phyloP scores from a whole-genome alignment of 208 protist genomes.

The Leishmania gerbilli region DNA sequence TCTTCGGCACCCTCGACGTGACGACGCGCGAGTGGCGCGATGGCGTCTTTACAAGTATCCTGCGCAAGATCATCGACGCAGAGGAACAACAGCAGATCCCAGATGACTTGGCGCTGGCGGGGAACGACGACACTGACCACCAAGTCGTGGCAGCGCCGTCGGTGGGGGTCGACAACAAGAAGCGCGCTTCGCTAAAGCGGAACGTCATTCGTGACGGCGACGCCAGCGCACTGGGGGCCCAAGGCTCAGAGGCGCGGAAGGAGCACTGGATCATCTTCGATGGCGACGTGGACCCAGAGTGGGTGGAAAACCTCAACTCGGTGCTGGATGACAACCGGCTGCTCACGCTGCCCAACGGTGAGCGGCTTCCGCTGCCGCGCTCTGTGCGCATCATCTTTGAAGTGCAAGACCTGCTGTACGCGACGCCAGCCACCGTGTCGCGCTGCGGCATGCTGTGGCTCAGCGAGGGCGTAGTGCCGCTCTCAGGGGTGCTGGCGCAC shows the following conservation, averaged over 20 bases:
- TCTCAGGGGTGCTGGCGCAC: conserved; percentile 71
- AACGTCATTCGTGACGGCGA: background rate
- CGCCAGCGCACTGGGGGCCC: background rate
- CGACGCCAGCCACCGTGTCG: conserved; percentile 98
- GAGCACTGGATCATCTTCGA: conserved; percentile 99
- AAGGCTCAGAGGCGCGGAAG: conserved; percentile 10
- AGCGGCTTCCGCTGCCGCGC: conserved; percentile 96
- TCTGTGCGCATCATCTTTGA: conserved; percentile 99
- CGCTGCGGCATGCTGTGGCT: conserved; percentile 99
- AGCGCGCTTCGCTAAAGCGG: background rate
- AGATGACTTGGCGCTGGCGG: conserved; percentile 37
- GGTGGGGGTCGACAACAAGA: background rate
- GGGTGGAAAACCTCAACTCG: conserved; percentile 99
- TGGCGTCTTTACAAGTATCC: conserved; percentile 98
- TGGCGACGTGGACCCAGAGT: conserved; percentile 99
- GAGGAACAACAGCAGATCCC: conserved; percentile 50
- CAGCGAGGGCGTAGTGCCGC: conserved; percentile 94
- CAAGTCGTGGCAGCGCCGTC: background rate
- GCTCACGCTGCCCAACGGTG: conserved; percentile 99
- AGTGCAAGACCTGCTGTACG: conserved; percentile 96
- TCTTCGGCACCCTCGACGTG: conserved; percentile 98
- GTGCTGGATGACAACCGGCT: conserved; percentile 99
- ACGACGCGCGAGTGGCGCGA: conserved; percentile 99
- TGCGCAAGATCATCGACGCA: conserved; percentile 97
- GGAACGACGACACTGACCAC: conserved; percentile 13